A percentile compares a stretch with the other conserved stretches of the same genome.
phyloP scores from a whole-genome alignment of 225 moss, liverwort and hornwort species.

The Lunularia cruciata region DNA sequence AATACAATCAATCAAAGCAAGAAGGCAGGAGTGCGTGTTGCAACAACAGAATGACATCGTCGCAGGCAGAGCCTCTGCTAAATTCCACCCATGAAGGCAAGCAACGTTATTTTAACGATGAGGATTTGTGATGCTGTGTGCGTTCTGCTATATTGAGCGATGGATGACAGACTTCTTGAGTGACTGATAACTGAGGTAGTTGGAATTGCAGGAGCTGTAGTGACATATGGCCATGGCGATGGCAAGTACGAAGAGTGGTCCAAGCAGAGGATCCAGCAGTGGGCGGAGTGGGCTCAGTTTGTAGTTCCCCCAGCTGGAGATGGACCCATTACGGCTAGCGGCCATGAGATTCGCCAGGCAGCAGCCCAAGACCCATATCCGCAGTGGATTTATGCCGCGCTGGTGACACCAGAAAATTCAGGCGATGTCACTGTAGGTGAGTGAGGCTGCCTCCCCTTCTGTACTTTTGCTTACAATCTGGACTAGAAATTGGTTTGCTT shows the following conservation, averaged over 20 bases:
- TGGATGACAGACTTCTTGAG: not conserved
- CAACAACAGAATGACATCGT: slow-evolving; percentile 11
- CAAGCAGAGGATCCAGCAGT: slow-evolving; percentile 29
- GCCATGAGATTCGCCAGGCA: slow-evolving; percentile 67
- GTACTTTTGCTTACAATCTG: not conserved
- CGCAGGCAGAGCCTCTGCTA: slow-evolving; percentile 2
- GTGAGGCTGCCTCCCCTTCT: not conserved
- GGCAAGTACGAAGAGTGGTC: slow-evolving; percentile 22
- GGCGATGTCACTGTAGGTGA: slow-evolving; percentile 33
- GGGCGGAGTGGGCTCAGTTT: slow-evolving; percentile 45
- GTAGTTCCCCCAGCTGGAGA: slow-evolving; percentile 34
- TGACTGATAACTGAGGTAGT: not conserved
- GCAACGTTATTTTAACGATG: not conserved
- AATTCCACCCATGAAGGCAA: slow-evolving; percentile 11
- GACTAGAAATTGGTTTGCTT: not conserved
- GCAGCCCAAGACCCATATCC: slow-evolving; percentile 81
- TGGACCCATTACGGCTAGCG: slow-evolving; percentile 36
- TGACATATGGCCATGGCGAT: not conserved
- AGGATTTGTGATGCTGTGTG: too few species aligned
- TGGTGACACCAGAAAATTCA: slow-evolving; percentile 56
- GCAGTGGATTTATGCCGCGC: slow-evolving; percentile 88
- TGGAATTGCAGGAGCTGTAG: slow-evolving; percentile 10
- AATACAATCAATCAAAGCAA: too few species aligned
- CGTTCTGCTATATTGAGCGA: not conserved
- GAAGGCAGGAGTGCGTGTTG: slow-evolving; percentile 3